phyloP scores from a whole-genome alignment of 352 stramenopile genomes.

The Phytophthora rubi region DNA sequence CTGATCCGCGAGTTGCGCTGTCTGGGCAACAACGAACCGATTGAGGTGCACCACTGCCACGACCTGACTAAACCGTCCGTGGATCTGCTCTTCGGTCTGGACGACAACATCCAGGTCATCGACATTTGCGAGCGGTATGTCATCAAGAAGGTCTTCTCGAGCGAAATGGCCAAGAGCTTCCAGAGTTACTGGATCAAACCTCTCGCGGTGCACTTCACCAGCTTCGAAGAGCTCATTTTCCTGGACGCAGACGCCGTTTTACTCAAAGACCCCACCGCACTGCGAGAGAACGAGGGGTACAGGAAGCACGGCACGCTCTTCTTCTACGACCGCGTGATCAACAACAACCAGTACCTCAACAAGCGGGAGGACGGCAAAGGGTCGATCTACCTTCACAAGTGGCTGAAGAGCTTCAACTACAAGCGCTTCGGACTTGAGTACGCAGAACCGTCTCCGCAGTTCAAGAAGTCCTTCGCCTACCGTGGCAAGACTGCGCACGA shows the following conservation, averaged over 20 bases:
- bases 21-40: conserved; percentile 51
- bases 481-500: conserved; percentile 57
- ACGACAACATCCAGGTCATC: conserved; percentile 52
- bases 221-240: conserved; percentile 56
- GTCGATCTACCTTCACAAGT: conserved; percentile 51
- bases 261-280: conserved; percentile 38
- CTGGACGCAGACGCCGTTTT: conserved; percentile 57
- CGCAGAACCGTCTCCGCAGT: conserved; percentile 28
- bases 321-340: conserved; percentile 50
- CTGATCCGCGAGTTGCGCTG: conserved; percentile 60
- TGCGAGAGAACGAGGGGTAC: conserved; percentile 50
- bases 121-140: conserved; percentile 49
- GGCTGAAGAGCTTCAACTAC: conserved; percentile 64
- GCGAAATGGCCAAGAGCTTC: conserved; percentile 39
- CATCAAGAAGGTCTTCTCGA: conserved; percentile 34
- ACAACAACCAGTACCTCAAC: conserved; percentile 61
- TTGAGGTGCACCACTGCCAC: conserved; percentile 65
- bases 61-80: conserved; percentile 47
- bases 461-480: conserved; percentile 55
- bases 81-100: conserved; percentile 38
- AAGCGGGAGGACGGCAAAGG: conserved; percentile 34
- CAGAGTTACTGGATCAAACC: conserved; percentile 60
- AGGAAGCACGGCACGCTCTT: conserved; percentile 50
- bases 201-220: conserved; percentile 51
- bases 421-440: conserved; percentile 42